Percentiles rank a stretch among this genome's conserved stretches.
phyloP scores from a whole-genome alignment of 2,329 filamentous ascomycete species.

The Cordyceps cicadae region DNA sequence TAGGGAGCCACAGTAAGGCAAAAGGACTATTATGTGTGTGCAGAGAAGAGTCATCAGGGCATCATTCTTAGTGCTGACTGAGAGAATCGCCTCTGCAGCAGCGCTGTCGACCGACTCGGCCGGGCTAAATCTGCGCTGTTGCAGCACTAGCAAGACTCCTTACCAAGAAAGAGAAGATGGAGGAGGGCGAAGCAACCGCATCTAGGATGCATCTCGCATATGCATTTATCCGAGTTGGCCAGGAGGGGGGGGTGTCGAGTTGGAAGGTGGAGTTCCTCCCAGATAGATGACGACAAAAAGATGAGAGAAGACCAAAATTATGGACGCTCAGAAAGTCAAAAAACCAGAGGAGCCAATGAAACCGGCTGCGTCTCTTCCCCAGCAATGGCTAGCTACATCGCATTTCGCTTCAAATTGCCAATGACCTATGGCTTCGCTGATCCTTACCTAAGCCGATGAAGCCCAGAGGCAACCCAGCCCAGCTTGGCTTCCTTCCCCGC shows the following conservation, averaged over 20 bases:
- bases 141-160: neutral
- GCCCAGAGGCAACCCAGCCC: neutral
- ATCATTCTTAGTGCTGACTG: neutral
- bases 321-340: neutral
- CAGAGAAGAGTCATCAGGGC: no score
- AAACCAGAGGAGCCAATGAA: neutral
- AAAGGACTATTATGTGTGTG: no score
- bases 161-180: neutral
- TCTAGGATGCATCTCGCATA: neutral
- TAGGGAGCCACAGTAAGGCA: no score
- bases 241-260: neutral
- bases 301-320: conserved; percentile 2
- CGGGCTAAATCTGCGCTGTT: neutral
- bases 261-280: neutral
- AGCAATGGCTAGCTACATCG: no score
- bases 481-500: neutral
- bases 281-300: neutral
- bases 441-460: neutral
- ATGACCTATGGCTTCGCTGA: neutral
- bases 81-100: neutral
- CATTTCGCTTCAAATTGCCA: neutral
- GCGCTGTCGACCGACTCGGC: neutral
- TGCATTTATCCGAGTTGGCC: conserved; percentile 3
- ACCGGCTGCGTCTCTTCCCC: neutral
- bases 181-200: neutral